A percentile compares a stretch with the other conserved stretches of the same genome.
Evolutionary conservation across 177 flowering plant genomes (phyloP).

Genomic region (Vitis hybrid): DNA sequence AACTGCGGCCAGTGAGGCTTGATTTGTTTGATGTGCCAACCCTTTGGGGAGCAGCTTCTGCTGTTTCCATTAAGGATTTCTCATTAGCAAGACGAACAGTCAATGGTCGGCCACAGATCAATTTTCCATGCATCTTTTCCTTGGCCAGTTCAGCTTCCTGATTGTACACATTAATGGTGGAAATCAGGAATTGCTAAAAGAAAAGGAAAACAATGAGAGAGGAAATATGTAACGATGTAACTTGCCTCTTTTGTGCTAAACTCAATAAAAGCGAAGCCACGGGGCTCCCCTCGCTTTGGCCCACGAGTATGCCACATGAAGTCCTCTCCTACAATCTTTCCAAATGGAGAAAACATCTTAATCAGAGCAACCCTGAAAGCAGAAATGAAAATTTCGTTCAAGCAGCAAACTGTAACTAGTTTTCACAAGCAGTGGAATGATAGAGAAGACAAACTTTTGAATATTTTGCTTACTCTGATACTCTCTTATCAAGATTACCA

Average conservation of each 20-base stretch:
- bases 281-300: conserved; percentile 85
- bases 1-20: conserved; percentile 28
- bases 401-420: not conserved
- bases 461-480: conserved; percentile 65
- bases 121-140: conserved; percentile 86
- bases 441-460: not conserved
- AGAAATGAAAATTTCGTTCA: not conserved
- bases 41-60: conserved; percentile 28
- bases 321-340: conserved; percentile 80
- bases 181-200: conserved; percentile 42
- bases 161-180: conserved; percentile 78
- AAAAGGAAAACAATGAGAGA: not conserved
- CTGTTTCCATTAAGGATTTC: conserved; percentile 43
- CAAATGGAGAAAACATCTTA: conserved; percentile 87
- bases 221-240: conserved; percentile 12
- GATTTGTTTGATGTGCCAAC: conserved; percentile 32
- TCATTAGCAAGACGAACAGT: conserved; percentile 81
- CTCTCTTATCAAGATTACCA: conserved; percentile 82
- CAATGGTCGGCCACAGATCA: conserved; percentile 84
- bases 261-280: conserved; percentile 86
- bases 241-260: conserved; percentile 80
- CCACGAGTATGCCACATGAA: conserved; percentile 92
- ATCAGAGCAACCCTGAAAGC: conserved; percentile 59
- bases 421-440: not conserved
- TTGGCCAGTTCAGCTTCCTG: conserved; percentile 89